Percentiles rank a stretch among this genome's conserved stretches.
phyloP scores from a whole-genome alignment of 768 basidiomycete species.

The Suillus decipiens region DNA sequence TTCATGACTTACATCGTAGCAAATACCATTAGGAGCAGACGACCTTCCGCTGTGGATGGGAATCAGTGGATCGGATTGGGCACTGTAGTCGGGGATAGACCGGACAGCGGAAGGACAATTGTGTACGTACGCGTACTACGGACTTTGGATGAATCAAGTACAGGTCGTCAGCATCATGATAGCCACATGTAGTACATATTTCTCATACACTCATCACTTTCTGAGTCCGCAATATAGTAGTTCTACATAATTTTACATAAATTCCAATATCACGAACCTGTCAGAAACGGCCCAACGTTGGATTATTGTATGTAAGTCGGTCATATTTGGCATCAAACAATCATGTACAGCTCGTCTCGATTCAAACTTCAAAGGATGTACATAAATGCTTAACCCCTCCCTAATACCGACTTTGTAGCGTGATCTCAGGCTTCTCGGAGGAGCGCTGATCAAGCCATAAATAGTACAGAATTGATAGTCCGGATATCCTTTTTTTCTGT shows the following conservation, averaged over 20 bases:
- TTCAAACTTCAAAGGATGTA: not conserved
- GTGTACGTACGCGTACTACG: not conserved
- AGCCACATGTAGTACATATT: not conserved
- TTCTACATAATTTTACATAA: not conserved
- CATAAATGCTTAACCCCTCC: slow-evolving; percentile 12
- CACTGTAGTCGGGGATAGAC: slow-evolving; percentile 21
- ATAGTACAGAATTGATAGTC: too few relatives aligned
- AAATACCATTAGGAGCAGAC: slow-evolving; percentile 8
- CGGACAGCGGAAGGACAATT: slow-evolving; percentile 11
- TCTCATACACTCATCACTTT: not conserved
- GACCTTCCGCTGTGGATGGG: slow-evolving; percentile 10
- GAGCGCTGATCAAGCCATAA: too few relatives aligned
- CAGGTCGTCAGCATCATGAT: not conserved
- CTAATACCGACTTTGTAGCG: slow-evolving; percentile 18
- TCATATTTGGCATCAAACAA: too few relatives aligned
- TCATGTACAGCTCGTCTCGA: not conserved
- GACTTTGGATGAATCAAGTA: slow-evolving; percentile 18
- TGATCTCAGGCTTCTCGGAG: not conserved
- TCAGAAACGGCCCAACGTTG: not conserved
- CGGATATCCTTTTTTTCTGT: too few relatives aligned
- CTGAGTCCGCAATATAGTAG: not conserved
- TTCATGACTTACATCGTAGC: slow-evolving; percentile 4
- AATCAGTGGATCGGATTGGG: not conserved
- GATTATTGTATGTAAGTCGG: not conserved
- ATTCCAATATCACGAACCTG: not conserved